phyloP scores from a whole-genome alignment of 495 filamentous ascomycete genomes.

The Podospora appendiculata region DNA sequence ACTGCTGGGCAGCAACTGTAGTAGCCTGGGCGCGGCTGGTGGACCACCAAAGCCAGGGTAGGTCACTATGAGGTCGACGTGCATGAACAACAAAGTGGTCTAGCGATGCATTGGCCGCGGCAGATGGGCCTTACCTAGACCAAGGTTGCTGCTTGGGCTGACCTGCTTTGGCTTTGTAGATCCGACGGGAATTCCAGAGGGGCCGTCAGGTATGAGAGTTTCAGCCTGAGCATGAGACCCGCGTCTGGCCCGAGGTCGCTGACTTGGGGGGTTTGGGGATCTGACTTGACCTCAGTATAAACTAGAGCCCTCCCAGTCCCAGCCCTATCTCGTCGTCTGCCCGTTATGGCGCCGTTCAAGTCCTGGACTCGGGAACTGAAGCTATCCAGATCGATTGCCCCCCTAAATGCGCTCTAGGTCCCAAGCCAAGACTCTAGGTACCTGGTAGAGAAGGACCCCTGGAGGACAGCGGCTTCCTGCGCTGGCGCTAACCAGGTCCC shows the following conservation, averaged over 20 bases:
- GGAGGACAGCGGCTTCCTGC: no score
- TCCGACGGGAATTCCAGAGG: conserved; percentile 1
- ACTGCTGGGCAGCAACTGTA: no score
- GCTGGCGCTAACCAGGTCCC: no score
- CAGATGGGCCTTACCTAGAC: neutral
- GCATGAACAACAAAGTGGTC: conserved; percentile 9
- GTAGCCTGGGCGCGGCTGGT: no score
- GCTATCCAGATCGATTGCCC: neutral
- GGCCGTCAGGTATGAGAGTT: conserved; percentile 8
- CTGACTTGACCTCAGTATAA: no score
- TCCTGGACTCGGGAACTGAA: neutral
- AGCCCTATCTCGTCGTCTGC: neutral
- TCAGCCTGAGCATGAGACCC: conserved; percentile 11
- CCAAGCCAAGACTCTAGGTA: no score
- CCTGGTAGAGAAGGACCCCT: no score
- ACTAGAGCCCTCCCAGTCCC: neutral
- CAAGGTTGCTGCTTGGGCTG: neutral
- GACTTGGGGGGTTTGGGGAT: neutral
- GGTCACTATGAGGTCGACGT: no score
- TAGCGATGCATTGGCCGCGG: neutral
- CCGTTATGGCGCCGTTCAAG: neutral
- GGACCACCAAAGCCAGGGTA: no score
- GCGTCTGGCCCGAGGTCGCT: conserved; percentile 1
- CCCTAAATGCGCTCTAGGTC: neutral
- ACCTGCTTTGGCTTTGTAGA: conserved; percentile 7